Evolutionary conservation across 352 stramenopile genomes (phyloP).

Genomic region (Blastocystis sp.): DNA sequence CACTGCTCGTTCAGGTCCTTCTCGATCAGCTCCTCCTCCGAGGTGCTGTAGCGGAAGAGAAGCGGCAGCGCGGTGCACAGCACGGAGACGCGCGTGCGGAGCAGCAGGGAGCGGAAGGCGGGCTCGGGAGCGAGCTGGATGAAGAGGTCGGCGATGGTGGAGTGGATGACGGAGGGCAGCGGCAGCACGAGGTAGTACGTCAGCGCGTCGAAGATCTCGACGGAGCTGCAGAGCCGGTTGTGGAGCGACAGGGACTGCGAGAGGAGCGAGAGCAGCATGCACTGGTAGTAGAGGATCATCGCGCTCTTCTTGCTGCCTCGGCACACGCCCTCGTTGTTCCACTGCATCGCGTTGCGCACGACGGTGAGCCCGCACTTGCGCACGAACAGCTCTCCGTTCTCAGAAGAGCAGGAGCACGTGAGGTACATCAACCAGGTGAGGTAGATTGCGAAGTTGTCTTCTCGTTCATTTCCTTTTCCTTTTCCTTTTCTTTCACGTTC

Average conservation of each 20-base stretch:
- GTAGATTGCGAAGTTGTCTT: neutral
- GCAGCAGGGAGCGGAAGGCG: neutral
- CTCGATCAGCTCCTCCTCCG: slow-evolving; percentile 25
- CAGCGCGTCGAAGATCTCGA: slow-evolving; percentile 1
- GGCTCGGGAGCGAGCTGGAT: neutral
- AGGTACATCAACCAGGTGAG: slow-evolving; percentile 14
- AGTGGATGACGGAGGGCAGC: neutral
- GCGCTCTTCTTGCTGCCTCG: neutral
- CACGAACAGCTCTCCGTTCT: slow-evolving; percentile 32
- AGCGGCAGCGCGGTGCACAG: slow-evolving; percentile 47
- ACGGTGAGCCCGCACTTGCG: slow-evolving; percentile 7
- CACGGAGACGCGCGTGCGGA: slow-evolving; percentile 38
- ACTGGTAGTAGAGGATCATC: neutral
- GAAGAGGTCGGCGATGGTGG: slow-evolving; percentile 25
- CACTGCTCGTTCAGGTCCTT: slow-evolving; percentile 55
- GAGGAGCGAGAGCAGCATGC: neutral
- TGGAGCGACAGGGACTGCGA: slow-evolving; percentile 12
- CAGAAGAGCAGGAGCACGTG: neutral
- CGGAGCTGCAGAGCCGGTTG: neutral
- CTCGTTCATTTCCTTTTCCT: too few species aligned
- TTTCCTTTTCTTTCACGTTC: too few species aligned
- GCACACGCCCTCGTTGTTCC: neutral
- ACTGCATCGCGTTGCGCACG: neutral
- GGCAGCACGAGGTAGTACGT: neutral
- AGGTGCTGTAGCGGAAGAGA: slow-evolving; percentile 32